Evolutionary conservation across 192 early-diverging fungal genomes (phyloP).

Genomic region (Coemansia sp.): DNA sequence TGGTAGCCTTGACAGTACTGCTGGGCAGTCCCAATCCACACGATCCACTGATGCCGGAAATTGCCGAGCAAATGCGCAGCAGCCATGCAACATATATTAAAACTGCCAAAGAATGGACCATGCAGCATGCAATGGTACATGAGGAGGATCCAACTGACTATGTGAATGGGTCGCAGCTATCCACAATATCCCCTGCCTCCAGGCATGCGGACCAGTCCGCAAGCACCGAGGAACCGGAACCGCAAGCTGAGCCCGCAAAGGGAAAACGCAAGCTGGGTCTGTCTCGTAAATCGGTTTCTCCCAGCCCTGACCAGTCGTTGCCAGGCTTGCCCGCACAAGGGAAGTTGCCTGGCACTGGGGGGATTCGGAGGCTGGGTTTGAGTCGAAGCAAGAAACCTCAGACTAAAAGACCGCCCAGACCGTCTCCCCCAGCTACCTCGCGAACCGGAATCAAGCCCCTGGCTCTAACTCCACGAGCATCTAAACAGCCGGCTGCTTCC

Average conservation of each 20-base stretch:
- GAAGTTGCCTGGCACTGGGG: slow-evolving; percentile 10
- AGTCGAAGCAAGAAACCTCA: slow-evolving; percentile 30
- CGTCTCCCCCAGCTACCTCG: neutral
- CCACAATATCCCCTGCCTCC: neutral
- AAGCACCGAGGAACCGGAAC: no score
- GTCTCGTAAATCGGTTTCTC: slow-evolving; percentile 8
- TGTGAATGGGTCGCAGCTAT: slow-evolving; percentile 1
- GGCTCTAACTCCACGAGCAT: neutral
- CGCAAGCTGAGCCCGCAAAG: no score
- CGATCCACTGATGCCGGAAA: slow-evolving; percentile 71
- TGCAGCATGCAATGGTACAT: slow-evolving; percentile 19
- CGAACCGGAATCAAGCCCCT: neutral
- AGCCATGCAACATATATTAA: slow-evolving; percentile 19
- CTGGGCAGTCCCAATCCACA: slow-evolving; percentile 69
- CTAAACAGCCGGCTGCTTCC: neutral
- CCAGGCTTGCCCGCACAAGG: slow-evolving; percentile 11
- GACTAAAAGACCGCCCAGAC: neutral
- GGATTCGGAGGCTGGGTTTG: slow-evolving; percentile 36
- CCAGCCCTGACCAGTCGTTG: slow-evolving; percentile 6
- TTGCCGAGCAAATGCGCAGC: slow-evolving; percentile 36
- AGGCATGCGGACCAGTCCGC: neutral
- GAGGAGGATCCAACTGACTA: slow-evolving; percentile 19
- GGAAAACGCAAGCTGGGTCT: slow-evolving; percentile 1
- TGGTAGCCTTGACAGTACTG: slow-evolving; percentile 59
- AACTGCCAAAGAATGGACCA: slow-evolving; percentile 35